Conservation (phyloP, 176 grass and related monocot species). For the Musa beccarii region DNA sequence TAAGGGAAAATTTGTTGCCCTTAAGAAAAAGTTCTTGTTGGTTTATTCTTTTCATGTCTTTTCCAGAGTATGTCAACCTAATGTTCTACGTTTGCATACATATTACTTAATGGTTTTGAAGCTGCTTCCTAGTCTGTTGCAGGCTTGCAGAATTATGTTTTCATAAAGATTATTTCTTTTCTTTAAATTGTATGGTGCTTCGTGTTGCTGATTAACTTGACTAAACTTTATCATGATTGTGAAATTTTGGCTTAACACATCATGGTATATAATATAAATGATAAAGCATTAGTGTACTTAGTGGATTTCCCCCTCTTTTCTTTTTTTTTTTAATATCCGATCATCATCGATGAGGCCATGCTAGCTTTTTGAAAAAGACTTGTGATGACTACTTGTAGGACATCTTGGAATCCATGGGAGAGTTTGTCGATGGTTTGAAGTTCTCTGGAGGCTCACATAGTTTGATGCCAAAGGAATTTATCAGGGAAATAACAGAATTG, state of each 20-base stretch:
- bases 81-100: no score
- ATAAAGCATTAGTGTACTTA: neutral
- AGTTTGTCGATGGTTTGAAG: conserved; percentile 80
- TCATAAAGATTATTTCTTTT: no score
- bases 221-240: neutral
- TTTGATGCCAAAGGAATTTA: conserved; percentile 47
- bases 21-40: no score
- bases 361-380: neutral
- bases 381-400: conserved; percentile 33
- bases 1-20: no score
- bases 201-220: neutral
- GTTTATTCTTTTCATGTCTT: no score
- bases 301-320: neutral
- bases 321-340: neutral
- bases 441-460: conserved; percentile 86
- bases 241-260: neutral
- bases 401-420: conserved; percentile 47
- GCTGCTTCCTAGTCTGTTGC: no score
- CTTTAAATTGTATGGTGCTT: no score
- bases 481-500: conserved; percentile 68
- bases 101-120: no score
- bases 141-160: no score
- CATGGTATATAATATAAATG: neutral
- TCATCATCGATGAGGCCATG: neutral
- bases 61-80: no score